Conservation (phyloP, 768 basidiomycete genomes). For the Suillus bovinus region DNA sequence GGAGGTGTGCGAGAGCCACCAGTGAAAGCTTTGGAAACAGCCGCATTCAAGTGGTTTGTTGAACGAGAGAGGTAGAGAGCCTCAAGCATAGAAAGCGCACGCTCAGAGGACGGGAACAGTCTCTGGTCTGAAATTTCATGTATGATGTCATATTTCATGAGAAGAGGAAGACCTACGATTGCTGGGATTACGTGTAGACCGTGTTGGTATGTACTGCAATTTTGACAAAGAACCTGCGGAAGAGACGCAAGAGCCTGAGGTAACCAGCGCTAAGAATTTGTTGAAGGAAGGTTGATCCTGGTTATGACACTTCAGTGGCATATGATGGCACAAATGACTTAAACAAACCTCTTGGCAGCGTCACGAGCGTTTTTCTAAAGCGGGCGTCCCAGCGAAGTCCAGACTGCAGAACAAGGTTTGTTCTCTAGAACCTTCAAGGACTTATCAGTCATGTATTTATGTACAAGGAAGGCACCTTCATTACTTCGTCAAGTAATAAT, state of each 20-base stretch:
- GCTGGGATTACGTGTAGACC: slow-evolving; percentile 76
- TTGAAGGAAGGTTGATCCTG: slow-evolving; percentile 88
- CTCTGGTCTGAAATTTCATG: slow-evolving; percentile 65
- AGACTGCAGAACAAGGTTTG: slow-evolving; percentile 90
- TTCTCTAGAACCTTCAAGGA: slow-evolving; percentile 72
- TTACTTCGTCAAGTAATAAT: slow-evolving; percentile 88
- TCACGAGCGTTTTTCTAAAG: slow-evolving; percentile 85
- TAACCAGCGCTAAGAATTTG: slow-evolving; percentile 87
- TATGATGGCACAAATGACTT: background rate
- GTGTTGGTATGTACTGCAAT: slow-evolving; percentile 97
- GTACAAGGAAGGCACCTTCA: slow-evolving; percentile 61
- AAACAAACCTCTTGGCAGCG: slow-evolving; percentile 66
- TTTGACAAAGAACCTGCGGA: slow-evolving; percentile 96
- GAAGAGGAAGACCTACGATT: slow-evolving; percentile 57
- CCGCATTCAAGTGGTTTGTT: slow-evolving; percentile 80
- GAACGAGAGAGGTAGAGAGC: slow-evolving; percentile 86
- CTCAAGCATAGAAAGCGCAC: slow-evolving; percentile 83
- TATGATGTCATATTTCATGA: slow-evolving; percentile 1
- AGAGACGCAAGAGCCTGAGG: slow-evolving; percentile 82
- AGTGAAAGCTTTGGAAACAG: slow-evolving; percentile 72
- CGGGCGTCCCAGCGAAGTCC: slow-evolving; percentile 77
- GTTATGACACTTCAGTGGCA: slow-evolving; percentile 9
- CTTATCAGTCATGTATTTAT: background rate
- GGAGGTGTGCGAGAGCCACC: slow-evolving; percentile 72
- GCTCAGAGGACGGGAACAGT: slow-evolving; percentile 86